These are phyloP conservation scores for Cladophialophora carrionii DNA, from an alignment of 2,329 filamentous ascomycete species.

Conservation along the genomic window DNA sequence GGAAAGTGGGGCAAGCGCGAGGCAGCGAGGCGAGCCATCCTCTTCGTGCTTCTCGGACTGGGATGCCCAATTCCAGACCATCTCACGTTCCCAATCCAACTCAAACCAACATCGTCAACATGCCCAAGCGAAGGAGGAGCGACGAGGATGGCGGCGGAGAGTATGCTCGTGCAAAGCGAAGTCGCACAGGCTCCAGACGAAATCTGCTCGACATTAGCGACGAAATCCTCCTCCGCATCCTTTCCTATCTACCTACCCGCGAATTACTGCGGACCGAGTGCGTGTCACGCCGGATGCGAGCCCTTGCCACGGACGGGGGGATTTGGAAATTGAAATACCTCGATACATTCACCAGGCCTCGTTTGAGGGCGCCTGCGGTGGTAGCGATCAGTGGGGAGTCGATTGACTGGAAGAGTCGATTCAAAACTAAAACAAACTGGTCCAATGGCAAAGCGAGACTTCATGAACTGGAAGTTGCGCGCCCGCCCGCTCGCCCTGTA, in stretches of 20 bases:
- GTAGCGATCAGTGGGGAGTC: slow-evolving; percentile 53
- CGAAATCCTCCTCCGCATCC: slow-evolving; percentile 82
- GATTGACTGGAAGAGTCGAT: slow-evolving; percentile 85
- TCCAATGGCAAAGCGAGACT: slow-evolving; percentile 77
- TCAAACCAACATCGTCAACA: slow-evolving; percentile 10
- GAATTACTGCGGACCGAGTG: slow-evolving; percentile 68
- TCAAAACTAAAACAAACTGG: slow-evolving; percentile 91
- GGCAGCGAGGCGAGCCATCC: neutral
- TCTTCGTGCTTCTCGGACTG: neutral
- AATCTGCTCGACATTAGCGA: slow-evolving; percentile 75
- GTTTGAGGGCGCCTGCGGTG: slow-evolving; percentile 4
- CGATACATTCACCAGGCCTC: slow-evolving; percentile 58
- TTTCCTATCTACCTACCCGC: slow-evolving; percentile 72
- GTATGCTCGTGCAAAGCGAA: slow-evolving; percentile 18
- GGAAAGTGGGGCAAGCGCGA: neutral
- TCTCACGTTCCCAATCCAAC: neutral
- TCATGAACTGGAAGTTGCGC: slow-evolving; percentile 70
- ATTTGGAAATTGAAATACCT: slow-evolving; percentile 92
- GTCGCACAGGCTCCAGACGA: slow-evolving; percentile 27
- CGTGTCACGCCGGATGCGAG: slow-evolving; percentile 75
- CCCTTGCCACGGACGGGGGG: slow-evolving; percentile 77
- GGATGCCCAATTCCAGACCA: neutral
- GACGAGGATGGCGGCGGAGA: slow-evolving; percentile 26
- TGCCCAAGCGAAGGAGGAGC: slow-evolving; percentile 27
- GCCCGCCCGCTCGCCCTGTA: slow-evolving; percentile 60